Percentiles rank a stretch among this genome's conserved stretches.
Evolutionary conservation across 2,329 filamentous ascomycete species (phyloP).

Genomic region (Cladophialophora exuberans): DNA sequence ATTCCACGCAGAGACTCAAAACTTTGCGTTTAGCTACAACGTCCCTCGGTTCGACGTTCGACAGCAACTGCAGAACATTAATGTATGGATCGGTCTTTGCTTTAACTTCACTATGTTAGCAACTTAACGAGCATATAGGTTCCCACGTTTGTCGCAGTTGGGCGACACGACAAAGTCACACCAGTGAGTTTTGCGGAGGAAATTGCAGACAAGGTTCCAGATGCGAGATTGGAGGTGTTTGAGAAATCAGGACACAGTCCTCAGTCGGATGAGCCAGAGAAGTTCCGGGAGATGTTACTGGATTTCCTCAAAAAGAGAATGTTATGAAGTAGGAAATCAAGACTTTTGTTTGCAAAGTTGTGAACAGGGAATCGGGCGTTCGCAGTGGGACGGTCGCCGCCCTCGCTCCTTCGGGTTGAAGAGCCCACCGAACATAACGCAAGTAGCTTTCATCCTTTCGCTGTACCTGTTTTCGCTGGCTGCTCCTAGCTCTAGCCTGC

Average conservation of each 20-base stretch:
- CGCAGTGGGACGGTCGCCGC: too few species aligned
- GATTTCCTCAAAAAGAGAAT: constrained; percentile 14
- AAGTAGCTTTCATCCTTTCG: too few species aligned
- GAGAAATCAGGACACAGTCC: constrained; percentile 22
- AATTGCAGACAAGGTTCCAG: constrained; percentile 7
- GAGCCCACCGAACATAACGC: too few species aligned
- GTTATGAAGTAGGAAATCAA: too few species aligned
- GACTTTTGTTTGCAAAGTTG: too few species aligned
- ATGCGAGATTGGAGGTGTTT: constrained; percentile 18
- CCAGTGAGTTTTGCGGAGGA: constrained; percentile 8
- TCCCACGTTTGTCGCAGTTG: constrained; percentile 19
- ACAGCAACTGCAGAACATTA: constrained; percentile 10
- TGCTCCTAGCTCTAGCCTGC: too few species aligned
- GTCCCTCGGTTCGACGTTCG: constrained; percentile 22
- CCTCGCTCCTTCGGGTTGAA: too few species aligned
- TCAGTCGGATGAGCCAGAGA: constrained; percentile 18
- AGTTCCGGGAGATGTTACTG: constrained; percentile 7
- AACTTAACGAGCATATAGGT: not conserved
- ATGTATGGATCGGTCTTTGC: constrained; percentile 1
- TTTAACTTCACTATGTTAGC: not conserved
- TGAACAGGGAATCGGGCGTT: too few species aligned
- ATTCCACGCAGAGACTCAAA: constrained; percentile 16
- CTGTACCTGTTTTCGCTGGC: too few species aligned
- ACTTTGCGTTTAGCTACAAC: constrained; percentile 18
- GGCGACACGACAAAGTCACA: constrained; percentile 20